A percentile compares a stretch with the other conserved stretches of the same genome.
These are phyloP conservation scores for Papiliotrema fonsecae DNA, from an alignment of 1,284 basidiomycete genomes.

Conservation along the genomic window DNA sequence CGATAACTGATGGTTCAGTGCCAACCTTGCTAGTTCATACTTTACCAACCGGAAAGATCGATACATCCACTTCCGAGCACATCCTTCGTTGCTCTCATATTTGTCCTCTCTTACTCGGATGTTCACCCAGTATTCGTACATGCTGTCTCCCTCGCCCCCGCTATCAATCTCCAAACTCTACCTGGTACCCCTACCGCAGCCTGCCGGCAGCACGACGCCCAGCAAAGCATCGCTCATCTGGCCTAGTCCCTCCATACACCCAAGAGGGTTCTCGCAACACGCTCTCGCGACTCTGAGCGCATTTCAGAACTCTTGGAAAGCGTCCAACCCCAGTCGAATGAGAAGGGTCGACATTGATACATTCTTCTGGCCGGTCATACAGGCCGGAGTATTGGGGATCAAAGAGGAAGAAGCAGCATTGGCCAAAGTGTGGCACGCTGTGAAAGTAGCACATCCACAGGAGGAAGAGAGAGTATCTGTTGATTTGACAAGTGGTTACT, in stretches of 20 bases:
- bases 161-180: constrained; percentile 28
- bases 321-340: constrained; percentile 33
- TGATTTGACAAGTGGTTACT: constrained; percentile 90
- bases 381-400: constrained; percentile 75
- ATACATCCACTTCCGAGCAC: constrained; percentile 70
- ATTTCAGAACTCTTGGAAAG: constrained; percentile 45
- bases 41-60: constrained; percentile 94
- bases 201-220: constrained; percentile 4
- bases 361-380: constrained; percentile 71
- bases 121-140: constrained; percentile 70
- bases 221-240: constrained; percentile 33
- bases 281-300: constrained; percentile 43
- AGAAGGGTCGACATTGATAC: constrained; percentile 52
- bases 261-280: constrained; percentile 35
- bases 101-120: constrained; percentile 71
- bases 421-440: constrained; percentile 43
- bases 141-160: constrained; percentile 50
- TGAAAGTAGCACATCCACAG: constrained; percentile 15
- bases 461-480: constrained; percentile 26
- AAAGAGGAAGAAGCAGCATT: constrained; percentile 73
- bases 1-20: constrained; percentile 54
- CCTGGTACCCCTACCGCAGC: constrained; percentile 29
- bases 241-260: constrained; percentile 40
- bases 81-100: constrained; percentile 69
- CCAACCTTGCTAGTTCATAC: constrained; percentile 92